Evolutionary conservation across 2,329 filamentous ascomycete species (phyloP).

Genomic region (Verticillium dahliae): DNA sequence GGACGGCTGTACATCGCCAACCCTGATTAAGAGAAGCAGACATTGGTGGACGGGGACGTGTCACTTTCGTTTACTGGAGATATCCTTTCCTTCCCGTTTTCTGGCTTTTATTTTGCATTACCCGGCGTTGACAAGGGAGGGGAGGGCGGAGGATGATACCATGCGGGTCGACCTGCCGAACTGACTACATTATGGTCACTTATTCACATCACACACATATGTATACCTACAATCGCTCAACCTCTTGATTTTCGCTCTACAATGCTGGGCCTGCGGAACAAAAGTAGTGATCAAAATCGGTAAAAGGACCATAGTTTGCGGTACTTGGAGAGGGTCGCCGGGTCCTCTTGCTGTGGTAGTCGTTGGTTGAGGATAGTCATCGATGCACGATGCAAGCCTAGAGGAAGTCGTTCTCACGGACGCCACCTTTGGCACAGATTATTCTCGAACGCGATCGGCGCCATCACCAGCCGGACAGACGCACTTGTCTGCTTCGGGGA

Average conservation of each 20-base stretch:
- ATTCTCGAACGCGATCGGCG: not conserved
- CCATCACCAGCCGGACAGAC: too few relatives aligned
- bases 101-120: conserved; percentile 5
- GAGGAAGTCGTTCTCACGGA: not conserved
- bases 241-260: not conserved
- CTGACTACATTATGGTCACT: conserved; percentile 2
- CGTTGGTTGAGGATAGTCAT: not conserved
- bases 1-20: conserved; percentile 80
- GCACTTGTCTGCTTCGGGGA: not conserved
- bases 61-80: not conserved
- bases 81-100: not conserved
- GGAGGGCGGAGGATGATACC: not conserved
- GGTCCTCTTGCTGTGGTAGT: too few relatives aligned
- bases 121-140: conserved; percentile 8
- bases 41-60: not conserved
- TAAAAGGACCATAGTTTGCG: too few relatives aligned
- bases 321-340: too few relatives aligned
- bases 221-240: conserved; percentile 4
- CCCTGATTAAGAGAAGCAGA: conserved; percentile 51
- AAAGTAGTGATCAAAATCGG: not conserved
- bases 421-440: not conserved
- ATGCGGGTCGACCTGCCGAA: not conserved
- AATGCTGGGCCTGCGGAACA: not conserved
- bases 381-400: not conserved
- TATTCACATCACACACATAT: not conserved